Conservation (phyloP, 148 eudicot species). For the Vaccinium myrtillus region DNA sequence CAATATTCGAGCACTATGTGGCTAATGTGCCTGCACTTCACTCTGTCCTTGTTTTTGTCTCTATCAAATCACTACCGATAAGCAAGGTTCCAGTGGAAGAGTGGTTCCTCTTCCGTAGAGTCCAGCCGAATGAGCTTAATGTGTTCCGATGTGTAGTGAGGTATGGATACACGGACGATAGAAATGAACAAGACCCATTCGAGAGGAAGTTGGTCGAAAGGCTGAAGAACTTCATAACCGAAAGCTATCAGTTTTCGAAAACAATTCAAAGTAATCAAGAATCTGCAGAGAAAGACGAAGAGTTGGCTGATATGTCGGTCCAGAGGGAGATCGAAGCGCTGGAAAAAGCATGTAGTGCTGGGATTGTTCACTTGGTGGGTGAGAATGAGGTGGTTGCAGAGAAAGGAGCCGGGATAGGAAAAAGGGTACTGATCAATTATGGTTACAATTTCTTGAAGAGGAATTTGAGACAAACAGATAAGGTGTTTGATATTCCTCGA, state of each 20-base stretch:
- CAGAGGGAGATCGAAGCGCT: slow-evolving; percentile 27
- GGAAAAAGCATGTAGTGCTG: slow-evolving; percentile 29
- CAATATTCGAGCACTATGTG: slow-evolving; percentile 42
- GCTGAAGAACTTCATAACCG: slow-evolving; percentile 32
- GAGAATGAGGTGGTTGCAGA: slow-evolving; percentile 38
- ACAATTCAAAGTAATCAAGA: background rate
- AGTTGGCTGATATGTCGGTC: background rate
- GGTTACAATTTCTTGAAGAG: slow-evolving; percentile 31
- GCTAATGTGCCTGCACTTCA: slow-evolving; percentile 41
- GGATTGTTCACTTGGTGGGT: slow-evolving; percentile 44
- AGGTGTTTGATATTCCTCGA: slow-evolving; percentile 34
- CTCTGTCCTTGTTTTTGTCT: slow-evolving; percentile 38
- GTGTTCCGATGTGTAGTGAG: slow-evolving; percentile 49
- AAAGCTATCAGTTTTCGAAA: background rate
- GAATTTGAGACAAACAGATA: slow-evolving; percentile 32
- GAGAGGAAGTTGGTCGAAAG: slow-evolving; percentile 32
- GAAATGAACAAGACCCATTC: slow-evolving; percentile 29
- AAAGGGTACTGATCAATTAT: slow-evolving; percentile 33
- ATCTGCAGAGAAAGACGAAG: background rate
- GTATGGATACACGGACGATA: slow-evolving; percentile 42
- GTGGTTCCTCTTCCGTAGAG: slow-evolving; percentile 43
- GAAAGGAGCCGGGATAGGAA: slow-evolving; percentile 21
- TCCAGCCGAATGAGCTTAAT: slow-evolving; percentile 23
- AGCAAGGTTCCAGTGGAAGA: slow-evolving; percentile 47
- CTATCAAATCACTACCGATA: slow-evolving; percentile 42